Conservation (phyloP, 2,329 filamentous ascomycete species). For the Paecilomyces niveus region DNA sequence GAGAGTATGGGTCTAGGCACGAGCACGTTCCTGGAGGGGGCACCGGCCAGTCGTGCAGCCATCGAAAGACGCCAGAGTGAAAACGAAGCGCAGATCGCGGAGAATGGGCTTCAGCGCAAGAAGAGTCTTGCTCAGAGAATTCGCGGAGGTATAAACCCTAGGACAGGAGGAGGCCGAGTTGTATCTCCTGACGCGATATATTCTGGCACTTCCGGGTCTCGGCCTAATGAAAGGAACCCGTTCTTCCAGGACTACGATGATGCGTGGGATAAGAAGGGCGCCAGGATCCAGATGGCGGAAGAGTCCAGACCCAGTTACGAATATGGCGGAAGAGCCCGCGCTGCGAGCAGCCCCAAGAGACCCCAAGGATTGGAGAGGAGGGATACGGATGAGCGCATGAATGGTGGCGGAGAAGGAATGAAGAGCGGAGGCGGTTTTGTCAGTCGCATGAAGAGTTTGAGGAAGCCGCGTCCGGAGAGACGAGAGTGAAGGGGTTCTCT, state of each 20-base stretch:
- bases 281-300: conserved; percentile 48
- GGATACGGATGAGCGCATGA: conserved; percentile 49
- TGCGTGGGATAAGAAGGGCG: conserved; percentile 58
- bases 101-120: conserved; percentile 69
- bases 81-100: conserved; percentile 43
- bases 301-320: conserved; percentile 25
- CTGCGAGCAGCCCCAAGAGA: conserved; percentile 55
- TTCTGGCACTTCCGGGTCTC: conserved; percentile 17
- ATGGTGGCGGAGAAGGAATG: conserved; percentile 36
- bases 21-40: conserved; percentile 90
- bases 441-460: conserved; percentile 74
- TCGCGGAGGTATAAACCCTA: conserved; percentile 61
- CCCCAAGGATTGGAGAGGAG: conserved; percentile 53
- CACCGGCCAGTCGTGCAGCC: conserved; percentile 73
- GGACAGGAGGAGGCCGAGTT: conserved; percentile 53
- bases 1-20: conserved; percentile 80
- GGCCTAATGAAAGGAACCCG: conserved; percentile 56
- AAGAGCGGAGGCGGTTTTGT: conserved; percentile 57
- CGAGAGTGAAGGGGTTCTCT: conserved; percentile 8
- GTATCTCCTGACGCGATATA: conserved; percentile 47
- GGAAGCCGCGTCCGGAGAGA: conserved; percentile 42
- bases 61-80: conserved; percentile 71
- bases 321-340: conserved; percentile 30
- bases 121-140: conserved; percentile 92
- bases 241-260: conserved; percentile 76